phyloP scores from a whole-genome alignment of 2,329 filamentous ascomycete genomes.

The Bertia moriformis region DNA sequence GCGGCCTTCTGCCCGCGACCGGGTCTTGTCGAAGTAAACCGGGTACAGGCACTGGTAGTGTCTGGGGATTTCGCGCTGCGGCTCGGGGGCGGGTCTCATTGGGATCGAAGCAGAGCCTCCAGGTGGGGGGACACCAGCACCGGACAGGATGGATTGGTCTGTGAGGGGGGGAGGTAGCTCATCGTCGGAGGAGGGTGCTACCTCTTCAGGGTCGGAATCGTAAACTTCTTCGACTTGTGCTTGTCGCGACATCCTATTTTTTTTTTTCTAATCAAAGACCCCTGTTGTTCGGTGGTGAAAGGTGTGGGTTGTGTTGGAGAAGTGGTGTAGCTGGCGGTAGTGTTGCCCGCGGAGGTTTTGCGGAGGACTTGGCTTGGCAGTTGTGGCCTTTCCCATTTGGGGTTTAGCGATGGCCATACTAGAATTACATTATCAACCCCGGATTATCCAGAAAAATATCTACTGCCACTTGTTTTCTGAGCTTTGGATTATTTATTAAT shows the following conservation, averaged over 20 bases:
- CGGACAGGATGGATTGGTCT: background rate
- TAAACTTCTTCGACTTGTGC: background rate
- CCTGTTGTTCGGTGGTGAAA: background rate
- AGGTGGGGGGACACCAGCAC: background rate
- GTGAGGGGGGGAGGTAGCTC: no score
- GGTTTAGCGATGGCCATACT: no score
- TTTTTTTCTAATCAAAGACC: no score
- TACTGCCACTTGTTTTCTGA: no score
- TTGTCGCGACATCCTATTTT: slow-evolving; percentile 1
- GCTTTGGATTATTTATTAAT: no score
- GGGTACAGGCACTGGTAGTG: slow-evolving; percentile 1
- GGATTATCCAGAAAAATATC: no score
- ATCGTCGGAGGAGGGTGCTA: background rate
- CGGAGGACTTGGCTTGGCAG: no score
- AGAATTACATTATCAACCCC: no score
- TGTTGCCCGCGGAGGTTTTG: no score
- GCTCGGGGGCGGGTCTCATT: background rate
- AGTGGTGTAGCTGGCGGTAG: no score
- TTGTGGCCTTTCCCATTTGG: no score
- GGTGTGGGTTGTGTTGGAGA: background rate
- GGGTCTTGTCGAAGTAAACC: slow-evolving; percentile 1
- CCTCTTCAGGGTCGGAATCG: background rate
- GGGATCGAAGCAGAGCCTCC: background rate
- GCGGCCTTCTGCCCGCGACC: background rate
- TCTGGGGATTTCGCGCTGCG: background rate